These are phyloP conservation scores for Trichoderma polysporum DNA, from an alignment of 2,329 filamentous ascomycete species.

Conservation along the genomic window DNA sequence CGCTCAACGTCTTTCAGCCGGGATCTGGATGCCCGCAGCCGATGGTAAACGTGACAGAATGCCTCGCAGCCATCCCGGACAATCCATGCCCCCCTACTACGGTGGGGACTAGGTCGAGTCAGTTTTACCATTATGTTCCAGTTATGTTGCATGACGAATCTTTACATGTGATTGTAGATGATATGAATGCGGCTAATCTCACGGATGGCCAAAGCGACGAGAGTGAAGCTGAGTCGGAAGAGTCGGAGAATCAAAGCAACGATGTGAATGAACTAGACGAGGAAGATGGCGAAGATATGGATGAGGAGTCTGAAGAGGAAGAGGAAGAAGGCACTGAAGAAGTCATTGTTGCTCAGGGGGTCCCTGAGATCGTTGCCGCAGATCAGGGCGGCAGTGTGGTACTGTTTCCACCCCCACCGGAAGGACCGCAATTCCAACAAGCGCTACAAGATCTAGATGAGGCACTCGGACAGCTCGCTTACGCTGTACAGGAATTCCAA, in stretches of 20 bases:
- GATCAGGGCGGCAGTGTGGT: not conserved
- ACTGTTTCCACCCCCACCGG: not conserved
- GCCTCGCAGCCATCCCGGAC: conserved; percentile 30
- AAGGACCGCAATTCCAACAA: conserved; percentile 4
- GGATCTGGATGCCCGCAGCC: conserved; percentile 23
- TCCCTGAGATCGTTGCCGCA: not conserved
- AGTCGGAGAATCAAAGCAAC: conserved; percentile 22
- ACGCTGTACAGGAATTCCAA: conserved; percentile 20
- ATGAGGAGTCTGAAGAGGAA: conserved; percentile 22
- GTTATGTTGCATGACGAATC: conserved; percentile 17
- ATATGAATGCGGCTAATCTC: not conserved
- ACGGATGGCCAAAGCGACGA: conserved; percentile 18
- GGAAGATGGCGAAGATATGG: conserved; percentile 21
- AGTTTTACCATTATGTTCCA: conserved; percentile 14
- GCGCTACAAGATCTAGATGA: conserved; percentile 19
- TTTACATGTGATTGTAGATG: conserved; percentile 17
- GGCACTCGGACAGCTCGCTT: conserved; percentile 16
- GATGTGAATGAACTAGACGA: conserved; percentile 25
- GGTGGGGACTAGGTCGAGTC: conserved; percentile 2
- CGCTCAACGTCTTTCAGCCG: conserved; percentile 22
- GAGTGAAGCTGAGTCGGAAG: conserved; percentile 22
- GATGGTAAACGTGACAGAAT: conserved; percentile 31
- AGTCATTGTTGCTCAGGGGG: not conserved
- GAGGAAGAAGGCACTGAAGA: conserved; percentile 16
- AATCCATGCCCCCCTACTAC: conserved; percentile 31